Conservation (phyloP, 1,284 basidiomycete species). For the Boletus mariae region DNA sequence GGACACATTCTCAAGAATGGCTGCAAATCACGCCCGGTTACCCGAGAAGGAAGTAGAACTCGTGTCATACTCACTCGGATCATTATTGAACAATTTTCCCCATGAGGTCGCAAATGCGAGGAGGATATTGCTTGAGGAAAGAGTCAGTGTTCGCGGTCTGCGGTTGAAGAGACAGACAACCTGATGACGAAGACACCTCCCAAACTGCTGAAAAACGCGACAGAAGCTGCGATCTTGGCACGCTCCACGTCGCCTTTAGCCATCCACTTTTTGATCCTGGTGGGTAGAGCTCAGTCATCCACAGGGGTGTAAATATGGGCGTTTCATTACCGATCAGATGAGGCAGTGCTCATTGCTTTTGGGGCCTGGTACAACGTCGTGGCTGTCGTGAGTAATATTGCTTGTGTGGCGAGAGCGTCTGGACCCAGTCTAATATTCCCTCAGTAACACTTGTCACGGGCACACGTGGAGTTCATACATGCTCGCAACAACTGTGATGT, state of each 20-base stretch:
- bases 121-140: slow-evolving; percentile 15
- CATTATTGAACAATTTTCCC: slow-evolving; percentile 25
- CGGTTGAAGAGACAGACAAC: slow-evolving; percentile 12
- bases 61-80: slow-evolving; percentile 18
- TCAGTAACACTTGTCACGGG: slow-evolving; percentile 3
- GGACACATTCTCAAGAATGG: slow-evolving; percentile 18
- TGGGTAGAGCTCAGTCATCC: slow-evolving; percentile 1
- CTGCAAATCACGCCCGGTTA: slow-evolving; percentile 3
- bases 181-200: slow-evolving; percentile 15
- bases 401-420: slow-evolving; percentile 28
- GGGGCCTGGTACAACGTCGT: slow-evolving; percentile 26
- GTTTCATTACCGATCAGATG: slow-evolving; percentile 27
- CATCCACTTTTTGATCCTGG: slow-evolving; percentile 24
- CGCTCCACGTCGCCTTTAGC: slow-evolving; percentile 19
- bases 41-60: neutral
- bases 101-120: slow-evolving; percentile 19
- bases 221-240: slow-evolving; percentile 22
- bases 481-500: slow-evolving; percentile 21
- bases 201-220: slow-evolving; percentile 20
- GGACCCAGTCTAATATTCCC: slow-evolving; percentile 21
- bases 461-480: slow-evolving; percentile 15
- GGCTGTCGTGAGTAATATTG: slow-evolving; percentile 23
- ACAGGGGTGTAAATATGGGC: neutral
- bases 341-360: slow-evolving; percentile 16
- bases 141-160: neutral